These are phyloP conservation scores for Alternaria brassicae DNA, from an alignment of 2,329 filamentous ascomycete species.

Conservation along the genomic window DNA sequence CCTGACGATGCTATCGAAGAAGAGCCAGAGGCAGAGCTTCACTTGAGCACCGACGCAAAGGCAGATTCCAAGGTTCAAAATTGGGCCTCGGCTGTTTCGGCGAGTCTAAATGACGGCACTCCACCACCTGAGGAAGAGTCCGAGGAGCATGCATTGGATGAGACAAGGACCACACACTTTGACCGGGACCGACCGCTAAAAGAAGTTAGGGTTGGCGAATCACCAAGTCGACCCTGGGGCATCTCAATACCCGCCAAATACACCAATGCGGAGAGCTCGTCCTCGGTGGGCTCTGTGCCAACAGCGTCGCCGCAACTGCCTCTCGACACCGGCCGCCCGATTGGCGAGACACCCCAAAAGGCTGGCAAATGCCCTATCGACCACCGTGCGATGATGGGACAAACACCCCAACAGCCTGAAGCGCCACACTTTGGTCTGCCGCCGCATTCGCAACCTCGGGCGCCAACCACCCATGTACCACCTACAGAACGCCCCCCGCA, in stretches of 20 bases:
- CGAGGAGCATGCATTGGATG: slow-evolving; percentile 54
- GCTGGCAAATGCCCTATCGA: slow-evolving; percentile 48
- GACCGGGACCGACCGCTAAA: slow-evolving; percentile 85
- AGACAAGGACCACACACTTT: slow-evolving; percentile 75
- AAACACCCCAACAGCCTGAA: slow-evolving; percentile 14
- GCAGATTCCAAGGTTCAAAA: slow-evolving; percentile 78
- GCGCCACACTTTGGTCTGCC: slow-evolving; percentile 14
- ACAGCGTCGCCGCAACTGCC: slow-evolving; percentile 61
- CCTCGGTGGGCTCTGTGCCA: slow-evolving; percentile 50
- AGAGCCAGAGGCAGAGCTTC: slow-evolving; percentile 55
- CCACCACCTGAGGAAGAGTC: slow-evolving; percentile 48
- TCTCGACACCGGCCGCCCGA: slow-evolving; percentile 49
- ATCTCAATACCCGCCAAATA: slow-evolving; percentile 76
- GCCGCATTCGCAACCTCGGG: slow-evolving; percentile 21
- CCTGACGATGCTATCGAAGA: slow-evolving; percentile 58
- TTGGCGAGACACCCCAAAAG: slow-evolving; percentile 38
- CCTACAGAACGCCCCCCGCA: slow-evolving; percentile 13
- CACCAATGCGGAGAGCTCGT: slow-evolving; percentile 49
- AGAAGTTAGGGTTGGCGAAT: slow-evolving; percentile 92
- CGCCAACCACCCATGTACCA: slow-evolving; percentile 19
- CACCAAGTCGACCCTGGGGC: slow-evolving; percentile 90
- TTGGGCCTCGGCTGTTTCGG: slow-evolving; percentile 82
- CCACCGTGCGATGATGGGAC: slow-evolving; percentile 38
- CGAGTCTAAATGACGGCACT: slow-evolving; percentile 56
- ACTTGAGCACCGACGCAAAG: slow-evolving; percentile 45